Percentiles rank a stretch among this genome's conserved stretches.
Conservation (phyloP, 768 basidiomycete species). For the Rhizopogon sp. region DNA sequence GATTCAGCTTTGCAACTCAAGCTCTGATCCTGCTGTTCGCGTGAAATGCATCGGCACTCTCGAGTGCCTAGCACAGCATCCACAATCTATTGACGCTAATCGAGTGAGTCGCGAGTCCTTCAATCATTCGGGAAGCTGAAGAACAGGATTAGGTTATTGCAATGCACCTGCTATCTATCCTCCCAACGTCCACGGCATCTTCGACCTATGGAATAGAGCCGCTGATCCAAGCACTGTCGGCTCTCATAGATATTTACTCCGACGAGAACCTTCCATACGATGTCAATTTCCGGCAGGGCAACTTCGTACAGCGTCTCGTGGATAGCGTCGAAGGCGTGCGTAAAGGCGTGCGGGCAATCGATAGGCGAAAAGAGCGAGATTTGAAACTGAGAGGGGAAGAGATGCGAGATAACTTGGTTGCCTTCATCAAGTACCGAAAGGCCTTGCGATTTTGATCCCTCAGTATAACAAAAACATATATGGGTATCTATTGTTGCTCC, state of each 20-base stretch:
- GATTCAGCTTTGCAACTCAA: conserved; percentile 58
- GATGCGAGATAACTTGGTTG: conserved; percentile 68
- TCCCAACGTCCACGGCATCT: conserved; percentile 38
- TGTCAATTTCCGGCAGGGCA: conserved; percentile 65
- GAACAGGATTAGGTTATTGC: conserved; percentile 48
- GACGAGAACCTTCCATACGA: conserved; percentile 83
- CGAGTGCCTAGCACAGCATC: conserved; percentile 74
- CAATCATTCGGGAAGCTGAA: not conserved
- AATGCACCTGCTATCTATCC: conserved; percentile 58
- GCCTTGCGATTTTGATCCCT: conserved; percentile 35
- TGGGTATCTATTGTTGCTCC: not conserved
- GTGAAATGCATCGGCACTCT: conserved; percentile 85
- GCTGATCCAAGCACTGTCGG: conserved; percentile 72
- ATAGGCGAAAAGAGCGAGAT: conserved; percentile 61
- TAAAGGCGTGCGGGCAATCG: conserved; percentile 58
- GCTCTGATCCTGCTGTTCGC: conserved; percentile 48
- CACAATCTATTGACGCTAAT: conserved; percentile 55
- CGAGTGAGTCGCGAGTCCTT: conserved; percentile 32
- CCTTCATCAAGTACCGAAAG: conserved; percentile 70
- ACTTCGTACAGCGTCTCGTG: conserved; percentile 49
- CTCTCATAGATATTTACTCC: conserved; percentile 89
- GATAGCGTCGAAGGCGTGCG: conserved; percentile 60
- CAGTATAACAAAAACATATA: not conserved
- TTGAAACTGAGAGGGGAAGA: conserved; percentile 68
- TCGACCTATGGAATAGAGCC: conserved; percentile 56